A percentile compares a stretch with the other conserved stretches of the same genome.
These are phyloP conservation scores for Blastocladiella emersonii DNA, from an alignment of 371 early-diverging fungal species.

Conservation along the genomic window DNA sequence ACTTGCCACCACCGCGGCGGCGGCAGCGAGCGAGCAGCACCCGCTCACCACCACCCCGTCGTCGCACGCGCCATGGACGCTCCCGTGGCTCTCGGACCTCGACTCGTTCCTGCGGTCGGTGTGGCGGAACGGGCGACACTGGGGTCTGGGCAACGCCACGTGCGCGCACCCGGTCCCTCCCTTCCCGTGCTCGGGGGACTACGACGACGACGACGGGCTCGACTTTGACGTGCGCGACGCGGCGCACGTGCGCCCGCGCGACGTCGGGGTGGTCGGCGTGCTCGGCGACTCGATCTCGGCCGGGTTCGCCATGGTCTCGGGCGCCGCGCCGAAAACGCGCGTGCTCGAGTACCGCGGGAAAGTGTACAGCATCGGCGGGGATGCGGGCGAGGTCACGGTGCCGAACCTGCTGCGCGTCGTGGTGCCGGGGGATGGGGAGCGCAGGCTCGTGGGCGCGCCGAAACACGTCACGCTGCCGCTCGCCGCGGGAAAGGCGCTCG, in stretches of 20 bases:
- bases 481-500: neutral
- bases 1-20: too few species aligned
- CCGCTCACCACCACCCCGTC: too few species aligned
- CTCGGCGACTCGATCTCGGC: constrained; percentile 7
- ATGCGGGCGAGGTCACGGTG: neutral
- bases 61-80: neutral
- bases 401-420: neutral
- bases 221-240: neutral
- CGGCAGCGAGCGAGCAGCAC: too few species aligned
- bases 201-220: constrained; percentile 1
- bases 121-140: neutral
- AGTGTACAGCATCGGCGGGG: neutral
- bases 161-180: neutral
- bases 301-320: constrained; percentile 1
- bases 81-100: neutral
- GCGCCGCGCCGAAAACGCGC: neutral
- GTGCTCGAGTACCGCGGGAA: constrained; percentile 5
- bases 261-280: neutral
- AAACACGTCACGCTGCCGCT: neutral
- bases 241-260: neutral
- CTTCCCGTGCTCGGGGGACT: neutral
- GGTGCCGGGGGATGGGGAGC: neutral
- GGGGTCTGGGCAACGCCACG: neutral
- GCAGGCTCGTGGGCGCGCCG: neutral
- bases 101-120: neutral